Conservation (phyloP, 768 basidiomycete species). For the Pleurotus citrinopileatus region DNA sequence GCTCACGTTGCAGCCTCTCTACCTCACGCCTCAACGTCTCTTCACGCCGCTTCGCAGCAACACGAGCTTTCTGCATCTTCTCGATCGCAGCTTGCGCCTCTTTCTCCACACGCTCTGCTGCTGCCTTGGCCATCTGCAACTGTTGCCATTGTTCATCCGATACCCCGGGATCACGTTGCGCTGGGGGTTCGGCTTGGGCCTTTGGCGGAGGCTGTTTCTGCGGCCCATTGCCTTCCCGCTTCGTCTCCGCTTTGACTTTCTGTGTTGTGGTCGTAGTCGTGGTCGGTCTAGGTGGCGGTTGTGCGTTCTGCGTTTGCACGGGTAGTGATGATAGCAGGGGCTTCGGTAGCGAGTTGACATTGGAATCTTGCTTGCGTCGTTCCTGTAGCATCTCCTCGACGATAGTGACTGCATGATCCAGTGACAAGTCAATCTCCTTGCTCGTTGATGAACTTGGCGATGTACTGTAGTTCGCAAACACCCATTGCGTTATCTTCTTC, state of each 20-base stretch:
- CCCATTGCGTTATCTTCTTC: conserved; percentile 42
- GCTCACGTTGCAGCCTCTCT: conserved; percentile 20
- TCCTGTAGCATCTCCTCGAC: conserved; percentile 19
- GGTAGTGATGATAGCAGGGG: conserved; percentile 15
- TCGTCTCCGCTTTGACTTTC: conserved; percentile 8
- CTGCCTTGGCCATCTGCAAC: conserved; percentile 38
- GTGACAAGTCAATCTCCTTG: conserved; percentile 20
- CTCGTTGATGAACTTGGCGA: background rate
- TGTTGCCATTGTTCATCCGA: conserved; percentile 49
- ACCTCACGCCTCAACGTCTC: conserved; percentile 19
- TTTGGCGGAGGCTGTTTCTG: conserved; percentile 4
- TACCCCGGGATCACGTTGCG: conserved; percentile 48
- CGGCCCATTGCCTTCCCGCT: conserved; percentile 5
- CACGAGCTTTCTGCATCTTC: conserved; percentile 16
- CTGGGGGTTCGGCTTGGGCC: conserved; percentile 6
- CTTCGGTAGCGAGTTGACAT: conserved; percentile 2
- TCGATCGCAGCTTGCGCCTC: conserved; percentile 19
- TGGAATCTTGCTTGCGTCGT: conserved; percentile 13
- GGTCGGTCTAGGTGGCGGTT: conserved; percentile 14
- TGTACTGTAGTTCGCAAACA: conserved; percentile 21
- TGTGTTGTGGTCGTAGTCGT: conserved; percentile 7
- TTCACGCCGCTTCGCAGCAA: conserved; percentile 15
- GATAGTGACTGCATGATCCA: conserved; percentile 18
- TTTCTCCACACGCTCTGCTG: conserved; percentile 25
- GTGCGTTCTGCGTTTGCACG: conserved; percentile 9